phyloP scores from a whole-genome alignment of 2,329 filamentous ascomycete genomes.

The Fusarium sp. region DNA sequence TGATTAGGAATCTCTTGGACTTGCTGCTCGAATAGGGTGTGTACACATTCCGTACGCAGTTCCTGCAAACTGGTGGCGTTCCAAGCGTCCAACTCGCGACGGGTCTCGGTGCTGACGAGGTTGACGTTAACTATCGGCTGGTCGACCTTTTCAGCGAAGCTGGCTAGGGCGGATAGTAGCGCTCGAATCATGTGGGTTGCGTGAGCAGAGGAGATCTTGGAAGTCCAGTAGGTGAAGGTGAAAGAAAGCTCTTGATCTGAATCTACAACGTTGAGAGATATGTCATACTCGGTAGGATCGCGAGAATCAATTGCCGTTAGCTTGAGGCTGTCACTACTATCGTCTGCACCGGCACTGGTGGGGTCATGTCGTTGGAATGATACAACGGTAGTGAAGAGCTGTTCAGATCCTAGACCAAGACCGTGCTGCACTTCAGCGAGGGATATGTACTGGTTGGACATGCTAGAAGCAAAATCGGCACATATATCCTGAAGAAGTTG shows the following conservation, averaged over 20 bases:
- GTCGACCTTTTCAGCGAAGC: background rate
- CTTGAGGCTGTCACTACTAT: background rate
- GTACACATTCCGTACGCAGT: background rate
- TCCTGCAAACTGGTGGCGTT: background rate
- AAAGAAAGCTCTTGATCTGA: conserved; percentile 2
- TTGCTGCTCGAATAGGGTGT: background rate
- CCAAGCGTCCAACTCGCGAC: background rate
- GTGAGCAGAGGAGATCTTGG: conserved; percentile 7
- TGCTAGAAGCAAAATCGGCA: background rate
- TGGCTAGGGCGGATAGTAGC: background rate
- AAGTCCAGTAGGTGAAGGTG: conserved; percentile 8
- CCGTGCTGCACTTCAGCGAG: background rate
- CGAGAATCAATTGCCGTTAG: background rate
- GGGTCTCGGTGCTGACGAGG: background rate
- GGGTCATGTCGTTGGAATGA: background rate
- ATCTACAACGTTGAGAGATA: conserved; percentile 8
- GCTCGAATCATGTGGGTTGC: conserved; percentile 10
- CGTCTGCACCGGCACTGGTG: background rate
- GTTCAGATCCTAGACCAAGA: background rate
- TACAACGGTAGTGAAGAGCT: background rate
- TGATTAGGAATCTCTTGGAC: background rate
- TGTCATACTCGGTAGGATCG: conserved; percentile 9
- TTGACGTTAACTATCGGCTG: background rate
- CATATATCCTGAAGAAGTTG: background rate
- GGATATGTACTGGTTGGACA: background rate